Percentiles rank a stretch among this genome's conserved stretches.
Evolutionary conservation across 805 yeast species (phyloP).

Genomic region (Ogataea methanolica): DNA sequence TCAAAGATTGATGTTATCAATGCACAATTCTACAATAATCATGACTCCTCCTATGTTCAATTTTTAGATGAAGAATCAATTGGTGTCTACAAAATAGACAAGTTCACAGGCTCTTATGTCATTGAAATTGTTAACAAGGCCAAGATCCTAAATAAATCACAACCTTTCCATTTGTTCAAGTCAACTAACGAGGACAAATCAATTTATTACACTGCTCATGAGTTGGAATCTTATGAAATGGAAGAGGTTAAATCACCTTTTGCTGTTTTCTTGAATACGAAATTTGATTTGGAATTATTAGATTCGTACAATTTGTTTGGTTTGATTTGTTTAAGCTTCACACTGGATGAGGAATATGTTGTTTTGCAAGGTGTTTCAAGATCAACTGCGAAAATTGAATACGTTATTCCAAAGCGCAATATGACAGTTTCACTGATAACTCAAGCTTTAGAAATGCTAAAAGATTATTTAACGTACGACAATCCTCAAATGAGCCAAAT

Average conservation of each 20-base stretch:
- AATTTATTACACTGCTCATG: constrained; percentile 70
- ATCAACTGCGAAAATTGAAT: constrained; percentile 17
- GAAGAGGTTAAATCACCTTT: constrained; percentile 62
- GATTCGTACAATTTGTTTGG: constrained; percentile 25
- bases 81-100: constrained; percentile 22
- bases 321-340: constrained; percentile 21
- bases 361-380: constrained; percentile 24
- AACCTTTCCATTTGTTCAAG: constrained; percentile 83
- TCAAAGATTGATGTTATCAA: constrained; percentile 52
- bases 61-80: constrained; percentile 22
- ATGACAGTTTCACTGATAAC: constrained; percentile 34
- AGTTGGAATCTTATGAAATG: constrained; percentile 39
- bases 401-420: constrained; percentile 26
- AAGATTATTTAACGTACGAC: constrained; percentile 30
- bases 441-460: constrained; percentile 34
- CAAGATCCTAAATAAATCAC: constrained; percentile 65
- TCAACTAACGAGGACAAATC: constrained; percentile 26
- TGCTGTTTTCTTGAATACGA: constrained; percentile 60
- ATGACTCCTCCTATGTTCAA: constrained; percentile 23
- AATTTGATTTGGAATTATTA: constrained; percentile 35
- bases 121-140: constrained; percentile 63
- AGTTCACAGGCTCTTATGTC: constrained; percentile 34
- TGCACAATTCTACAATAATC: constrained; percentile 39
- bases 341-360: constrained; percentile 14
- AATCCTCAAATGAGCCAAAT: constrained; percentile 26